Evolutionary conservation across 1,284 basidiomycete genomes (phyloP), one percentile per base, ranked within the genome.

Genomic region (Heliocybe sulcata): DNA sequence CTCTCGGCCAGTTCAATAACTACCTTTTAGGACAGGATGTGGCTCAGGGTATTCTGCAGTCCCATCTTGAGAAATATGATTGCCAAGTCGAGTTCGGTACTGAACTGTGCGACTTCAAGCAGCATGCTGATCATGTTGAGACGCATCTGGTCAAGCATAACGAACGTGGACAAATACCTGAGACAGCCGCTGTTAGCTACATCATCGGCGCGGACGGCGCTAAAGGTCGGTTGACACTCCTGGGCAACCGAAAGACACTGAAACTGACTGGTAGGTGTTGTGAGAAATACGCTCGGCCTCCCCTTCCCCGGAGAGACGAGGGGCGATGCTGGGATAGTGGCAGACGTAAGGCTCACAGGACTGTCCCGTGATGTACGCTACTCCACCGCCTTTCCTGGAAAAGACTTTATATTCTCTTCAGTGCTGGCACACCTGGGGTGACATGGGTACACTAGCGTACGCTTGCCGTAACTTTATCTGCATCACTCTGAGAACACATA

Each of bases 71-170:
- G 26, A 61, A 59, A 23, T 53, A 58, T 23, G 62, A 60, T 11
- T 56, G 67, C 11, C 48, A 60, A 1, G 64, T 72, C 8, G 72
- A 73, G 56, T 56, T 67, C 1, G 61, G 61, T 1, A 64, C 63
- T 1, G 68, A 69, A 54, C 63, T 72, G 1, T 38, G 59, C 9
- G 45, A 56, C 1, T 52, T 71, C 11, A 56, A 61, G 52, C 69
- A 72, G 51, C 49, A 61, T 22, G 51, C 42, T 0, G 59, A 68
- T n/a, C 55, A 53, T 3, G 68, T 72, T 26, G 50, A 50, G 2
- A 59, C 56, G 12, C 53, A 52, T 14, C 29, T 65, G 10, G 35
- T 48, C 16, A 56, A 54, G 35, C 33, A 10, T 26, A 23, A 3
- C 10, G 22, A 20, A 33, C 6, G 35, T n/a, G 14, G 45, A 8